These are phyloP conservation scores for Astragalus glycyphyllos DNA, from an alignment of 306 rosid genomes.

Conservation along the genomic window DNA sequence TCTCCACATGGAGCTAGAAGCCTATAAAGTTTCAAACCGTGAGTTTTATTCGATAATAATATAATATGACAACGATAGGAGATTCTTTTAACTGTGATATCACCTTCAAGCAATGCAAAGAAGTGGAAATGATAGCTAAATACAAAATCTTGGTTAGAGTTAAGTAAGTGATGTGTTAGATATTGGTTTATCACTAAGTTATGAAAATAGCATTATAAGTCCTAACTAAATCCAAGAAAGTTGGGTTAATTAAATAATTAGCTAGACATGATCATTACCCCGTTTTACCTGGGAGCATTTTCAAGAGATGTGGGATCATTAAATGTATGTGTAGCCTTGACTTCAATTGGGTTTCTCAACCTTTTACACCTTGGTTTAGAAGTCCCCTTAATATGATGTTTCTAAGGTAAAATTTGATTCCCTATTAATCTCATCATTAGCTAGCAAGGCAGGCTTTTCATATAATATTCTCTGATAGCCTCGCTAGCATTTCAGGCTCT, in stretches of 20 bases:
- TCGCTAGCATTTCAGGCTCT: no score
- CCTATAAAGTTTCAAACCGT: conserved; percentile 48
- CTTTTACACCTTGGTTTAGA: conserved; percentile 27
- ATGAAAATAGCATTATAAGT: conserved; percentile 36
- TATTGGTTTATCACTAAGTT: conserved; percentile 22
- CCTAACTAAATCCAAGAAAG: conserved; percentile 42
- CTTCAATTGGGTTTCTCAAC: conserved; percentile 35
- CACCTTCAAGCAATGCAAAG: conserved; percentile 37
- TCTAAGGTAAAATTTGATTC: conserved; percentile 18
- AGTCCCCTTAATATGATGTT: conserved; percentile 48
- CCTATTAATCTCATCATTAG: conserved; percentile 48
- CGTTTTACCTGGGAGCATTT: conserved; percentile 46
- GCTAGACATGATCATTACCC: conserved; percentile 48
- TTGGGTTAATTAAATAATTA: conserved; percentile 41
- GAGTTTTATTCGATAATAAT: background rate
- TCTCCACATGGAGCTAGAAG: conserved; percentile 45
- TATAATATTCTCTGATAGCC: background rate
- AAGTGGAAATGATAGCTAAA: conserved; percentile 45
- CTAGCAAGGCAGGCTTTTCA: conserved; percentile 8
- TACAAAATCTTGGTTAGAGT: conserved; percentile 41
- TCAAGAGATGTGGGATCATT: conserved; percentile 32
- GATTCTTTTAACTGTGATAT: conserved; percentile 25
- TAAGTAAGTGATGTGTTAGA: conserved; percentile 41
- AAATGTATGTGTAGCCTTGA: conserved; percentile 34
- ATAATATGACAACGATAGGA: conserved; percentile 27